Conservation (phyloP, 108 stramenopile genomes). For the Cylindrotheca closterium region DNA sequence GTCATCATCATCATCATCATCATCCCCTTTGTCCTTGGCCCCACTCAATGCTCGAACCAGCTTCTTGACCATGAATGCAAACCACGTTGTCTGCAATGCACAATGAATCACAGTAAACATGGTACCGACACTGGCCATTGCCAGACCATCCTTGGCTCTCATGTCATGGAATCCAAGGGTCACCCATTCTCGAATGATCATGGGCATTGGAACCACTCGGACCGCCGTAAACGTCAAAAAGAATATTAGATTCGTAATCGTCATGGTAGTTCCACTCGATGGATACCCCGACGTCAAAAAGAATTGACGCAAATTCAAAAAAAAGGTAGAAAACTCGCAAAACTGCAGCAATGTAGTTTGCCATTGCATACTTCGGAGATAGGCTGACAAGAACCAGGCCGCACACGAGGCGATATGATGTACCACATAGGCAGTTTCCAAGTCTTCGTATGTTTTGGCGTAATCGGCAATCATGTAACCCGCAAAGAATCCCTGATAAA, state of each 20-base stretch:
- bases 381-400: neutral
- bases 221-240: neutral
- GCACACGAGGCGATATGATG: neutral
- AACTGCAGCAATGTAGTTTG: neutral
- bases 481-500: neutral
- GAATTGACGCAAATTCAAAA: slow-evolving; percentile 1
- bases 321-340: slow-evolving; percentile 7
- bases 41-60: neutral
- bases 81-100: neutral
- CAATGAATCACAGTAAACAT: neutral
- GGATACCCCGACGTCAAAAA: neutral
- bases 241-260: neutral
- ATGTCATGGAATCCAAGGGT: neutral
- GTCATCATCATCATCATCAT: neutral
- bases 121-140: neutral
- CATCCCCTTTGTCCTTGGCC: neutral
- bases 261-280: neutral
- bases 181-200: neutral
- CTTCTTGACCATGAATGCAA: slow-evolving; percentile 1
- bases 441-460: neutral
- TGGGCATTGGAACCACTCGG: slow-evolving; percentile 1
- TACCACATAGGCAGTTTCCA: neutral
- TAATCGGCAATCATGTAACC: slow-evolving; percentile 3
- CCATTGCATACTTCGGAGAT: slow-evolving; percentile 3
- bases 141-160: neutral